Conservation (phyloP, 2,329 filamentous ascomycete genomes). For the Hypoxylon rubiginosum region DNA sequence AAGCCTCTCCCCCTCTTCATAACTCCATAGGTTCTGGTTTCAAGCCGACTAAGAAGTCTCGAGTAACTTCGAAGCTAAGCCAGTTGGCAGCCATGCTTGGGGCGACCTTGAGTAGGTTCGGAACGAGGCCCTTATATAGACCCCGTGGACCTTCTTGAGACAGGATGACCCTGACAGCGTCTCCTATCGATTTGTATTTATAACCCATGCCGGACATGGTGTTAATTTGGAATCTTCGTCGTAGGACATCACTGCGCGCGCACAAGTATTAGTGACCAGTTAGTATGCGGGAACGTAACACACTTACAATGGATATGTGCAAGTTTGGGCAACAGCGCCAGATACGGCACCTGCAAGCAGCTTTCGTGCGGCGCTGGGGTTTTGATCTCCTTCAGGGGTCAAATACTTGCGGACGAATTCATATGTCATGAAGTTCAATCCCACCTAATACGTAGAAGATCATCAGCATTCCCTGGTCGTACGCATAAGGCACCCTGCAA, state of each 20-base stretch:
- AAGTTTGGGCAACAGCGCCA: conserved; percentile 96
- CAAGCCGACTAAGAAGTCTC: conserved; percentile 83
- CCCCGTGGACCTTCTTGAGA: conserved; percentile 85
- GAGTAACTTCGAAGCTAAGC: conserved; percentile 95
- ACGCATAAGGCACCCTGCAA: background rate
- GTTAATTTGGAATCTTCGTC: conserved; percentile 96
- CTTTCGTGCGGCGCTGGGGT: conserved; percentile 84
- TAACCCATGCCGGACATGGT: conserved; percentile 99
- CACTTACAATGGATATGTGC: conserved; percentile 96
- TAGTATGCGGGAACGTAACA: conserved; percentile 33
- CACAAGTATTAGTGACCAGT: conserved; percentile 45
- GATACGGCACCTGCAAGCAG: conserved; percentile 91
- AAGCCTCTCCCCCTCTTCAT: conserved; percentile 35
- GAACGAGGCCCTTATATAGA: conserved; percentile 95
- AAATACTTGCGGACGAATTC: conserved; percentile 87
- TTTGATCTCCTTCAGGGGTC: conserved; percentile 88
- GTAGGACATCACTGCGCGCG: conserved; percentile 82
- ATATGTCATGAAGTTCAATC: conserved; percentile 98
- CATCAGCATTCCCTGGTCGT: conserved; percentile 38
- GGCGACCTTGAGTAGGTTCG: conserved; percentile 95
- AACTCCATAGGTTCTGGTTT: conserved; percentile 58
- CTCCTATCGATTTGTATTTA: conserved; percentile 87
- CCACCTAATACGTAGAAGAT: conserved; percentile 70
- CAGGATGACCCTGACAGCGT: conserved; percentile 86
- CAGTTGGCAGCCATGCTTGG: conserved; percentile 99